Conservation (phyloP, 2,329 filamentous ascomycete species). For the Beauveria sp. region DNA sequence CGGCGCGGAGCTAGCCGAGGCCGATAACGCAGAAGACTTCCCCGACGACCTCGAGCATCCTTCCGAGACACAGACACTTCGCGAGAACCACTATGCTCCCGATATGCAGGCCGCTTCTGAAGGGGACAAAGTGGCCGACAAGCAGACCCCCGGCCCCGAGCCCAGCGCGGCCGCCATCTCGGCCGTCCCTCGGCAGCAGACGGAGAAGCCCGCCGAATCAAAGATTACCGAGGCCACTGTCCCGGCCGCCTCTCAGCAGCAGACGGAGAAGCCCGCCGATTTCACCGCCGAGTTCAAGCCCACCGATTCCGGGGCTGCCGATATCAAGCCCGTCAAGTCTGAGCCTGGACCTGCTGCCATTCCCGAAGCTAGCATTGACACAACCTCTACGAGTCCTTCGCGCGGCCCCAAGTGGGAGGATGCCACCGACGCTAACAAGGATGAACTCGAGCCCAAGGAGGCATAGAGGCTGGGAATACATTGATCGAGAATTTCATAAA, state of each 20-base stretch:
- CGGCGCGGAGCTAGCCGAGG: conserved; percentile 76
- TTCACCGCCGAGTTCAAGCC: background rate
- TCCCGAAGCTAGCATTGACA: background rate
- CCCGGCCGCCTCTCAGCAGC: background rate
- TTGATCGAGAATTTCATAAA: background rate
- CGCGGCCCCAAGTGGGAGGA: conserved; percentile 20
- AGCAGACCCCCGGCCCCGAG: background rate
- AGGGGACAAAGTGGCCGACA: background rate
- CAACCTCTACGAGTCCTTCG: conserved; percentile 5
- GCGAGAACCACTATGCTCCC: background rate
- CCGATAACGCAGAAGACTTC: conserved; percentile 41
- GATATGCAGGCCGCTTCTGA: background rate
- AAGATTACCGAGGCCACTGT: background rate
- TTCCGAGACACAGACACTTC: background rate
- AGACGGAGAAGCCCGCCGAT: conserved; percentile 2
- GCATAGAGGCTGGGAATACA: conserved; percentile 7
- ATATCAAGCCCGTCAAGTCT: background rate
- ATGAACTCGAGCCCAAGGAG: conserved; percentile 12
- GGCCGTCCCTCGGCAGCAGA: background rate
- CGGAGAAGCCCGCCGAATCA: background rate
- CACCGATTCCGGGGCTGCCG: too few relatives aligned
- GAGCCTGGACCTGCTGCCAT: background rate
- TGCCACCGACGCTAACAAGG: conserved; percentile 22
- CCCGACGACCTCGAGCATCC: conserved; percentile 14
- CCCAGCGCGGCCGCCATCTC: background rate